phyloP scores from a whole-genome alignment of 306 rosid species.

The Corylus americana region DNA sequence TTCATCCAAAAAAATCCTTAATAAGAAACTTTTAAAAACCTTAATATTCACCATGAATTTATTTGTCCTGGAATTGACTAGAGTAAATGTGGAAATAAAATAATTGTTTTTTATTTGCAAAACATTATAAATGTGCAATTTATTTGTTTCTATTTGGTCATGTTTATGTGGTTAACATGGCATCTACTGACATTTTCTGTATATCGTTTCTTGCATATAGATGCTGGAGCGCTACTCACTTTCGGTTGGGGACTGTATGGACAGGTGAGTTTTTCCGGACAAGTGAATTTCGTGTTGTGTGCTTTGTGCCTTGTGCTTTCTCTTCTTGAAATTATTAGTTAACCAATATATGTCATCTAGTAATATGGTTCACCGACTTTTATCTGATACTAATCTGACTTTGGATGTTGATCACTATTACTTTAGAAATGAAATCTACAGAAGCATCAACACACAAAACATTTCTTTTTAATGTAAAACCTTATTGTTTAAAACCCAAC shows the following conservation, averaged over 20 bases:
- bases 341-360: not conserved
- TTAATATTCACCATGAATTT: not conserved
- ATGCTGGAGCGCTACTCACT: slow-evolving; percentile 86
- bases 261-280: slow-evolving; percentile 68
- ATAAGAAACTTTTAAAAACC: too few relatives aligned
- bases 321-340: not conserved
- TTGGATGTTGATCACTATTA: not conserved
- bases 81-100: not conserved
- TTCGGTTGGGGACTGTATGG: slow-evolving; percentile 98
- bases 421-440: not conserved
- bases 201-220: slow-evolving; percentile 38
- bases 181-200: slow-evolving; percentile 19
- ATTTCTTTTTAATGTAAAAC: not conserved
- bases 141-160: not conserved
- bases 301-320: not conserved
- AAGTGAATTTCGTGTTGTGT: not conserved
- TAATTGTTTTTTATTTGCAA: not conserved
- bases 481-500: not conserved
- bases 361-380: not conserved
- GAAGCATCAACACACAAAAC: not conserved
- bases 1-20: not conserved
- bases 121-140: too few relatives aligned
- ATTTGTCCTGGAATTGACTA: not conserved
- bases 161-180: slow-evolving; percentile 16
- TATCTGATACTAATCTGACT: not conserved